phyloP scores from a whole-genome alignment of 129 eudicot species.

The Mikania micrantha region DNA sequence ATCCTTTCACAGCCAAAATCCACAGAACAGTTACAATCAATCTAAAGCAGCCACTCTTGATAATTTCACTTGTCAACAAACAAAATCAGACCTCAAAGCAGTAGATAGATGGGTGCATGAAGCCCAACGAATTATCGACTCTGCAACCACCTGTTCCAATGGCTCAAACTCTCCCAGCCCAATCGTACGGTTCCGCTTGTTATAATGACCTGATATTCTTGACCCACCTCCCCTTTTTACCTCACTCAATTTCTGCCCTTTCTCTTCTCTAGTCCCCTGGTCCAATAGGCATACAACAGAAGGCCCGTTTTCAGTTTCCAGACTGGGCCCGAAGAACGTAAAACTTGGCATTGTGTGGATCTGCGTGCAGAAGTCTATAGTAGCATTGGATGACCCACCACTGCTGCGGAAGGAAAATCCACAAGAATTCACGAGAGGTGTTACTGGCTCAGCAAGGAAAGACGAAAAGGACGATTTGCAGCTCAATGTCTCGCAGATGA shows the following conservation, averaged over 20 bases:
- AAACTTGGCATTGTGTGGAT: slow-evolving; percentile 59
- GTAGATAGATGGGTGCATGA: slow-evolving; percentile 79
- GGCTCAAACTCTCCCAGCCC: slow-evolving; percentile 81
- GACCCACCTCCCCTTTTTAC: slow-evolving; percentile 39
- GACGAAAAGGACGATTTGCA: slow-evolving; percentile 72
- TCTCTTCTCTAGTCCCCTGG: slow-evolving; percentile 18
- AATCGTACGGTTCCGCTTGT: slow-evolving; percentile 77
- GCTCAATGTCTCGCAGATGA: slow-evolving; percentile 30
- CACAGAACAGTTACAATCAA: no score
- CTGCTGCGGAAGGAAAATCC: slow-evolving; percentile 63
- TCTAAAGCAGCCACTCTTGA: background rate
- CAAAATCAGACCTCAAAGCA: slow-evolving; percentile 65
- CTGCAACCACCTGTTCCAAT: slow-evolving; percentile 57
- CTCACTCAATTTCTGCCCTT: slow-evolving; percentile 21
- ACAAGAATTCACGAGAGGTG: slow-evolving; percentile 35
- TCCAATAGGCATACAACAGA: slow-evolving; percentile 15
- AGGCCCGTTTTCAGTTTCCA: slow-evolving; percentile 22
- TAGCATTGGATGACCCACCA: slow-evolving; percentile 34
- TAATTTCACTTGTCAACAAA: slow-evolving; percentile 39
- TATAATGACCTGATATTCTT: slow-evolving; percentile 41
- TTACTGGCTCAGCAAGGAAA: slow-evolving; percentile 49
- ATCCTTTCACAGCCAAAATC: slow-evolving; percentile 7
- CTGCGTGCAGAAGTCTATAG: slow-evolving; percentile 47
- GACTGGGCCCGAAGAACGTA: slow-evolving; percentile 43
- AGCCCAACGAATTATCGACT: slow-evolving; percentile 83